phyloP scores from a whole-genome alignment of 257 asterid species.

The Paulownia fortunei region DNA sequence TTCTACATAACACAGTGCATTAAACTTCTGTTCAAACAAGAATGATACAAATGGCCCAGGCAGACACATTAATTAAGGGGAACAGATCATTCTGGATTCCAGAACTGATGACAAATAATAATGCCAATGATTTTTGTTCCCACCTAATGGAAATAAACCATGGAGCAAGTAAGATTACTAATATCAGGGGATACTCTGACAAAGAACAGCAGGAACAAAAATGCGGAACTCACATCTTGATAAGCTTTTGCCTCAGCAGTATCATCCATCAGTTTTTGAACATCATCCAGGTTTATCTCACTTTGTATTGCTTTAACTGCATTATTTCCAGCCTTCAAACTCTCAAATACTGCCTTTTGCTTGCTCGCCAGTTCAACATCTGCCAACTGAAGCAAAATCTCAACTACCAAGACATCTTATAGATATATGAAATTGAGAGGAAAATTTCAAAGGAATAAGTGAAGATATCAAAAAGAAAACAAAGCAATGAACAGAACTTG shows the following conservation, averaged over 20 bases:
- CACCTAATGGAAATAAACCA: neutral
- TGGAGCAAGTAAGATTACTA: neutral
- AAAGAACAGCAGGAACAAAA: constrained; percentile 21
- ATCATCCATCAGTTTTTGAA: constrained; percentile 96
- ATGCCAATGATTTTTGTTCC: neutral
- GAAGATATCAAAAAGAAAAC: neutral
- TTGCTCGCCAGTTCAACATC: constrained; percentile 96
- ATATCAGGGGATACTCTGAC: neutral
- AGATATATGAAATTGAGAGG: neutral
- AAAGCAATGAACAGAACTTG: neutral
- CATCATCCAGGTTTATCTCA: constrained; percentile 90
- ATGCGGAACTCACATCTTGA: constrained; percentile 75
- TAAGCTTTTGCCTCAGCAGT: constrained; percentile 97
- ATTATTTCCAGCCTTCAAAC: constrained; percentile 85
- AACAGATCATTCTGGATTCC: neutral
- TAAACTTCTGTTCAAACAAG: neutral
- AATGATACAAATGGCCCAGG: neutral
- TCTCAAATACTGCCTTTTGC: constrained; percentile 97
- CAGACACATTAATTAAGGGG: neutral
- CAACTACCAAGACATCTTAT: constrained; percentile 12
- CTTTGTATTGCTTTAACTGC: constrained; percentile 94
- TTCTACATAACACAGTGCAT: neutral
- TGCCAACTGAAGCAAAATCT: constrained; percentile 70
- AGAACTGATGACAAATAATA: neutral
- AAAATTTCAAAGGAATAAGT: neutral